Percentiles rank a stretch among this genome's conserved stretches.
These are phyloP conservation scores for Tilletia horrida DNA, from an alignment of 1,284 basidiomycete genomes.

Conservation along the genomic window DNA sequence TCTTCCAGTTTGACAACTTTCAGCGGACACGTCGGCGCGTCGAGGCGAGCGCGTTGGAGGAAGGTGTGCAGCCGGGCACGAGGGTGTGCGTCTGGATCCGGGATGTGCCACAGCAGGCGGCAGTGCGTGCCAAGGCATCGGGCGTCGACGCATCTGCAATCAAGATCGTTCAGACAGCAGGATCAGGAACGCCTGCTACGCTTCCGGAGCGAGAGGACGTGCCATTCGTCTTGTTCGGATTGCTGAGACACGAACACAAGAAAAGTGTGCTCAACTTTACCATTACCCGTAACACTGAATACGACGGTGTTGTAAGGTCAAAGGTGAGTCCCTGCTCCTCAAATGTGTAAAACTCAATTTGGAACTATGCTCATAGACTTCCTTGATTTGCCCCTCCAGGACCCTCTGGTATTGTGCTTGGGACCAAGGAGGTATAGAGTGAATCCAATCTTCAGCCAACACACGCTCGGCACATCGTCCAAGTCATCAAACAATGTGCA, in stretches of 20 bases:
- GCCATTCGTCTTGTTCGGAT: conserved; percentile 74
- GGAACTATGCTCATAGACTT: background rate
- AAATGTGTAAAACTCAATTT: background rate
- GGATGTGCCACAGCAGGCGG: conserved; percentile 42
- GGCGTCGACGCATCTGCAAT: background rate
- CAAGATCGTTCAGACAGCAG: conserved; percentile 9
- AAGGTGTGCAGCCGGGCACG: conserved; percentile 41
- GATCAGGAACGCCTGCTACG: conserved; percentile 24
- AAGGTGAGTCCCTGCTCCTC: conserved; percentile 64
- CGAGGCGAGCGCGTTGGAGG: conserved; percentile 51
- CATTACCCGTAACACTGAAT: conserved; percentile 93
- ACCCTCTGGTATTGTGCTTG: conserved; percentile 80
- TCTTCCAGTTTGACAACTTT: conserved; percentile 97
- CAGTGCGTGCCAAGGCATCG: conserved; percentile 32
- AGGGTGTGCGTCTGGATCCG: conserved; percentile 37
- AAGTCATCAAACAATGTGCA: conserved; percentile 93
- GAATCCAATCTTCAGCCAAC: conserved; percentile 87
- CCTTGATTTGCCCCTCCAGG: conserved; percentile 59
- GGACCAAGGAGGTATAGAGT: conserved; percentile 80
- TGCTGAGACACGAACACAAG: conserved; percentile 95
- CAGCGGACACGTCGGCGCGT: conserved; percentile 77
- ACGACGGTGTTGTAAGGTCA: conserved; percentile 77
- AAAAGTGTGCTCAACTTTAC: conserved; percentile 88
- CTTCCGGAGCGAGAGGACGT: conserved; percentile 36
- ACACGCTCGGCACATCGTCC: conserved; percentile 62